Conservation (phyloP, 495 filamentous ascomycete species). For the Aspergillus ostianus region DNA sequence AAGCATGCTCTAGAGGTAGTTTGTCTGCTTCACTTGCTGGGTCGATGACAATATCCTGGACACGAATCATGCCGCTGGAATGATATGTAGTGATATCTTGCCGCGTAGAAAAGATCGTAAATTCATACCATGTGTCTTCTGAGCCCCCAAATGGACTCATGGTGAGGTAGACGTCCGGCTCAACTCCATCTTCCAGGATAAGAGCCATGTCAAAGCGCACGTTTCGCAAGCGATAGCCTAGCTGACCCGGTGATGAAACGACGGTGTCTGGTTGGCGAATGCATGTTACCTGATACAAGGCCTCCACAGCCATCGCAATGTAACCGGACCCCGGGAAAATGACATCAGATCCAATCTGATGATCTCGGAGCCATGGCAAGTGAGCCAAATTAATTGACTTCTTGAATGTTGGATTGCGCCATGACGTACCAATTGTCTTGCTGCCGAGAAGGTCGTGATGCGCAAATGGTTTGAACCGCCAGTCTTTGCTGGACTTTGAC, state of each 20-base stretch:
- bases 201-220: conserved; percentile 1
- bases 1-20: not conserved
- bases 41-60: conserved; percentile 1
- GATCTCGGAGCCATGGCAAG: conserved; percentile 50
- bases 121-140: conserved; percentile 2
- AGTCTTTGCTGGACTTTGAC: conserved; percentile 35
- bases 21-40: not conserved
- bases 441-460: conserved; percentile 47
- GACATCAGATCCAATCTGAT: conserved; percentile 35
- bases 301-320: conserved; percentile 49
- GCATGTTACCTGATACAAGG: conserved; percentile 25
- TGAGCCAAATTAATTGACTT: conserved; percentile 36
- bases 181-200: conserved; percentile 4
- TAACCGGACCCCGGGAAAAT: conserved; percentile 49
- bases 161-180: conserved; percentile 3
- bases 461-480: conserved; percentile 41
- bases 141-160: conserved; percentile 23
- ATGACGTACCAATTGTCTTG: conserved; percentile 31
- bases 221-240: conserved; percentile 4
- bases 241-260: not conserved
- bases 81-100: conserved; percentile 26
- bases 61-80: conserved; percentile 26
- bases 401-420: conserved; percentile 40
- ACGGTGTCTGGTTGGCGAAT: not conserved
- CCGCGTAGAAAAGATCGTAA: not conserved